These are phyloP conservation scores for Schoenoplectus tabernaemontani DNA, from an alignment of 202 grass and related monocot genomes.

Conservation along the genomic window DNA sequence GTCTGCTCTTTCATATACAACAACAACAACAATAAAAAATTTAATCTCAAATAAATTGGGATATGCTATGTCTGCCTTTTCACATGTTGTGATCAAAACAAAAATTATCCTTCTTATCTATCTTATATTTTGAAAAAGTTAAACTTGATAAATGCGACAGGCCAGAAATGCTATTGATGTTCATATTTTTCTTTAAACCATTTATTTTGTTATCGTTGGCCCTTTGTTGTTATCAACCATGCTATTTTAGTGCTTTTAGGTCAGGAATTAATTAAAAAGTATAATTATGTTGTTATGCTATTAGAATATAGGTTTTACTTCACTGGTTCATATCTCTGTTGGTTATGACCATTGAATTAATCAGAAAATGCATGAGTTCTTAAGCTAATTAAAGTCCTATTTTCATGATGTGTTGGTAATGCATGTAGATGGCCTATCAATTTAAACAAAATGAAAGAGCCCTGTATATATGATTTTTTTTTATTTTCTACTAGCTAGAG, in stretches of 20 bases:
- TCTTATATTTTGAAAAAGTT: neutral
- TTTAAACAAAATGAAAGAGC: too few species aligned
- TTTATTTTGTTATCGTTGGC: neutral
- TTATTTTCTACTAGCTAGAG: too few species aligned
- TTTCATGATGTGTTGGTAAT: neutral
- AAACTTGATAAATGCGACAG: neutral
- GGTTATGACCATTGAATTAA: neutral
- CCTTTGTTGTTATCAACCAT: neutral
- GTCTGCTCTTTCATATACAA: too few species aligned
- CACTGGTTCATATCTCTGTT: neutral
- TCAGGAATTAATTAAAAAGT: neutral
- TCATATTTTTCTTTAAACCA: neutral
- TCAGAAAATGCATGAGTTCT: neutral
- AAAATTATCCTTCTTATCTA: neutral
- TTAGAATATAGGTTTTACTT: neutral
- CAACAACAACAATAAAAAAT: too few species aligned
- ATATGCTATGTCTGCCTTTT: neutral
- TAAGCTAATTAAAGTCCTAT: neutral
- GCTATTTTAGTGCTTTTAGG: conserved; percentile 15
- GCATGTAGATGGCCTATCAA: neutral
- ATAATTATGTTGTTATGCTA: neutral
- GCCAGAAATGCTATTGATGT: conserved; percentile 55
- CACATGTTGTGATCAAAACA: neutral
- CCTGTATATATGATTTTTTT: too few species aligned
- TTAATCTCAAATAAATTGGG: too few species aligned